Evolutionary conservation across 2,329 filamentous ascomycete species (phyloP), one percentile per base, ranked within the genome.

Genomic region (Exutisphaerella laricina): DNA sequence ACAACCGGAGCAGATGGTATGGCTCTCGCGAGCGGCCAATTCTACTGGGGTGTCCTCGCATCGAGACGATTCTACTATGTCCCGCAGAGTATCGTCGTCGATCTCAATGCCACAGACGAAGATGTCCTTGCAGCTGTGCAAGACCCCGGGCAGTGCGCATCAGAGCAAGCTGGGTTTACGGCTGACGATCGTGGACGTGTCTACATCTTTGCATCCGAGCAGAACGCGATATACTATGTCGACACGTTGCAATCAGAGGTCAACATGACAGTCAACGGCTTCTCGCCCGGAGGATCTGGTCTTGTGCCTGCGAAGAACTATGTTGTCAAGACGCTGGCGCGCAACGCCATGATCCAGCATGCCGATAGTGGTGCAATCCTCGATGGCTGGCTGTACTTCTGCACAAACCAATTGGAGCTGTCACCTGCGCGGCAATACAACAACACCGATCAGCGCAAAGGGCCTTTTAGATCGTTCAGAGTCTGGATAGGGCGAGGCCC

Each of bases 191-290:
- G 56, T 9, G 67, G 66, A 1, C 55, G 66, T 1, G 59, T 70
- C 6, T 69, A 69, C 45, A 65, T 70, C 39, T 50, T 61, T 21
- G 66, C 66, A 5, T 63, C 58, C 40, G 68, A 70, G 52, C 67
- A 70, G 31, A 70, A 70, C 43, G 64, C 67, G 4, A 67, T 70
- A 28, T 68, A 66, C 53, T 69, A 70, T 39, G 64, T 69, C 36
- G 62, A 68, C 43, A 68, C 64, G 3, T 48, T 59, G 13, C 60
- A 65, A 46, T 53, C 57, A 2, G 52, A 64, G 39, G 54, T 63
- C 12, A 61, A 61, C 9, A 52, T 58, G 42, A 60, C 60, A 8
- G 58, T 68, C 10, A 66, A 69, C 38, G 62, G 60, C 0, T 48
- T 59, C 4, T 45, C 54, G 3, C 50, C 61, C 17, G 64, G 63